These are phyloP conservation scores for Antarctomyces pellizariae DNA, from an alignment of 495 filamentous ascomycete species.

Conservation along the genomic window DNA sequence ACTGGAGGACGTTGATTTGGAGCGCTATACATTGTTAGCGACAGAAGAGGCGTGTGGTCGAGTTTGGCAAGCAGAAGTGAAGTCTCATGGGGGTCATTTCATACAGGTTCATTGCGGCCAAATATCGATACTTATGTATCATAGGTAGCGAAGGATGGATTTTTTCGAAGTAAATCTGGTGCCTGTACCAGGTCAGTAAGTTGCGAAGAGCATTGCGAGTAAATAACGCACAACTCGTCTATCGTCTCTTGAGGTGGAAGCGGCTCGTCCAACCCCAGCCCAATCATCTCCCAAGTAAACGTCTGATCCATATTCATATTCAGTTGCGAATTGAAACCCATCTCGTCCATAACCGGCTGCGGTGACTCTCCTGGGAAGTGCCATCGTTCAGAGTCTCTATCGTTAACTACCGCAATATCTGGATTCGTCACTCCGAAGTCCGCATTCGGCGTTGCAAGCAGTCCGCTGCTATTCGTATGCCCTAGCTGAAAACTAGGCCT, in stretches of 20 bases:
- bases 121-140: conserved; percentile 69
- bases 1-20: conserved; percentile 73
- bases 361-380: conserved; percentile 26
- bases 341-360: conserved; percentile 21
- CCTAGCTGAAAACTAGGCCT: conserved; percentile 4
- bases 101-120: conserved; percentile 59
- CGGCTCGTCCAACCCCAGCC: conserved; percentile 78
- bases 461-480: conserved; percentile 4
- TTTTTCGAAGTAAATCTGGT: conserved; percentile 77
- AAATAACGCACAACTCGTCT: conserved; percentile 52
- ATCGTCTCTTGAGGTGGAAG: conserved; percentile 71
- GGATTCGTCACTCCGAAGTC: conserved; percentile 23
- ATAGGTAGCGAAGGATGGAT: conserved; percentile 68
- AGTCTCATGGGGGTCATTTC: conserved; percentile 5
- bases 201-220: conserved; percentile 1
- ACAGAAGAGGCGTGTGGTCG: background rate
- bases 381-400: conserved; percentile 27
- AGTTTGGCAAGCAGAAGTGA: background rate
- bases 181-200: conserved; percentile 24
- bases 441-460: conserved; percentile 2
- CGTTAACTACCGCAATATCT: conserved; percentile 18
- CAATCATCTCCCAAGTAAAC: conserved; percentile 80
- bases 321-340: conserved; percentile 25
- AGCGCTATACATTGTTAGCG: conserved; percentile 21
- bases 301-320: conserved; percentile 21